Evolutionary conservation across 768 basidiomycete genomes (phyloP).

Genomic region (Neoboletus magnificus): DNA sequence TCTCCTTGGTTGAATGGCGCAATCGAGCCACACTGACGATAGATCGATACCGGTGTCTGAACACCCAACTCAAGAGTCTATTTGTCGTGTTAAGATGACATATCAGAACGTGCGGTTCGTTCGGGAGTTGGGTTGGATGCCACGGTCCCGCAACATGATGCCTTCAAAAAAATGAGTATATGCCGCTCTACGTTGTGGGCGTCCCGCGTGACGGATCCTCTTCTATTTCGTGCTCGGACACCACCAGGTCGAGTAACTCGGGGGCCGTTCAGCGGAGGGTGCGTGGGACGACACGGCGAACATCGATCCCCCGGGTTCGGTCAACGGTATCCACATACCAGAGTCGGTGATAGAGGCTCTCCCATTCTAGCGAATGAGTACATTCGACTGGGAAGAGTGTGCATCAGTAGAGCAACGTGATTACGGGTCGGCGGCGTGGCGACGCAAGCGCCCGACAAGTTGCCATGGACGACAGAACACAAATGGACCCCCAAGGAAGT

Average conservation of each 20-base stretch:
- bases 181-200: not conserved
- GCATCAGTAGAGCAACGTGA: not conserved
- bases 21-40: constrained; percentile 20
- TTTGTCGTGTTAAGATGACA: no score
- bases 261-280: constrained; percentile 10
- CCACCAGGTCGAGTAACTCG: not conserved
- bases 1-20: constrained; percentile 31
- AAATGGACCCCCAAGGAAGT: constrained; percentile 10
- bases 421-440: not conserved
- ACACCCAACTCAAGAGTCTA: no score
- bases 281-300: constrained; percentile 18
- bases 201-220: not conserved
- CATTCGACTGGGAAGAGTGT: constrained; percentile 34
- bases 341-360: constrained; percentile 30
- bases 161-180: constrained; percentile 25
- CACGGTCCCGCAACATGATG: no score
- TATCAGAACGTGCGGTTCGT: no score
- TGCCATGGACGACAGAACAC: constrained; percentile 15
- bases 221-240: not conserved
- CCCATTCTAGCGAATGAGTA: constrained; percentile 36
- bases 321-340: no score
- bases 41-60: no score
- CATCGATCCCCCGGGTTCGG: not conserved
- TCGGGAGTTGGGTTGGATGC: no score
- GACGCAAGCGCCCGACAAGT: constrained; percentile 16